phyloP scores from a whole-genome alignment of 2,329 filamentous ascomycete genomes.

The Coniella vitis region DNA sequence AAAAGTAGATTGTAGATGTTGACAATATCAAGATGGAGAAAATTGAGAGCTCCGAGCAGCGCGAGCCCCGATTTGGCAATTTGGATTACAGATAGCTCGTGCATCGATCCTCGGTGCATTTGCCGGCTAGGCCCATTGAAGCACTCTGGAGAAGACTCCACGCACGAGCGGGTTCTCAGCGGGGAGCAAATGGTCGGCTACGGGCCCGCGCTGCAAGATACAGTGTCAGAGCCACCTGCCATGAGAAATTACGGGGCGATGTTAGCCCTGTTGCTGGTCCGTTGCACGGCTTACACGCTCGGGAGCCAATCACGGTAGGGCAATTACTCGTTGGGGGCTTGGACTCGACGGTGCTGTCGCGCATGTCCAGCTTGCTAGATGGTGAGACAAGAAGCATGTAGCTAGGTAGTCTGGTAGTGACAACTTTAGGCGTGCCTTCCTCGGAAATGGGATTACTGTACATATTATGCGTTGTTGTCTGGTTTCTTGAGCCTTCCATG shows the following conservation, averaged over 20 bases:
- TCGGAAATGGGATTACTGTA: too few species aligned
- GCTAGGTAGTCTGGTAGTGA: too few species aligned
- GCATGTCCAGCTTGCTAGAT: background rate
- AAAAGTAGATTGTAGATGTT: too few species aligned
- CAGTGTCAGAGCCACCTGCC: background rate
- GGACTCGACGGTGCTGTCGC: background rate
- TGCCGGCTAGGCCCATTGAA: too few species aligned
- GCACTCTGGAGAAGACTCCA: too few species aligned
- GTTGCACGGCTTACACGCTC: background rate
- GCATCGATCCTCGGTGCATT: too few species aligned
- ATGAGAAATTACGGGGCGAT: background rate
- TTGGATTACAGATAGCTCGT: too few species aligned
- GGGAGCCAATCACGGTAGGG: conserved; percentile 4
- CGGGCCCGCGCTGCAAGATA: conserved; percentile 3
- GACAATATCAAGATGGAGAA: too few species aligned
- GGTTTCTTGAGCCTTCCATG: background rate
- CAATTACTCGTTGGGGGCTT: conserved; percentile 9
- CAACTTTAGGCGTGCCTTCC: too few species aligned
- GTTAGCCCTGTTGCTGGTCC: conserved; percentile 1
- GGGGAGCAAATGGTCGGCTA: background rate
- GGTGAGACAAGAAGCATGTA: background rate
- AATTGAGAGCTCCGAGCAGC: too few species aligned
- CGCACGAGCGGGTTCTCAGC: background rate
- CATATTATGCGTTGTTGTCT: too few species aligned
- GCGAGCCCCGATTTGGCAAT: too few species aligned